Evolutionary conservation across 2,329 filamentous ascomycete genomes (phyloP).

Genomic region (Nigrospora oryzae): DNA sequence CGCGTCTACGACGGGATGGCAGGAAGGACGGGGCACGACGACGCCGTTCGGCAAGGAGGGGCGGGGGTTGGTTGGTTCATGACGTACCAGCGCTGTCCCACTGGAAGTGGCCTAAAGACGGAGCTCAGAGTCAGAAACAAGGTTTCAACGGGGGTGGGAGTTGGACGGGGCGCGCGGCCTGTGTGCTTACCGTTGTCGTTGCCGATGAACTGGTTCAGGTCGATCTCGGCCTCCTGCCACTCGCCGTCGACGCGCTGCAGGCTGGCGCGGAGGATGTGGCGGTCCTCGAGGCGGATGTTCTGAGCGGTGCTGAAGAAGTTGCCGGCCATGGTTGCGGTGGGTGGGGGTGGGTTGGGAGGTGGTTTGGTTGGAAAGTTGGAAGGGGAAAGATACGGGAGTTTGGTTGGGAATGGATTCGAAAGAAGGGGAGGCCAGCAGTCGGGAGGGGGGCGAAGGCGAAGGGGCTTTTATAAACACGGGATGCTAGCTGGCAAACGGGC

Average conservation of each 20-base stretch:
- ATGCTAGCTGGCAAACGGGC: too few species aligned
- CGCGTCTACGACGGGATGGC: too few species aligned
- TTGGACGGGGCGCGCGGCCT: too few species aligned
- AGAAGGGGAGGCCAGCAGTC: too few species aligned
- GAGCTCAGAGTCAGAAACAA: not conserved
- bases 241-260: slow-evolving; percentile 33
- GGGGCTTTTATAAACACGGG: too few species aligned
- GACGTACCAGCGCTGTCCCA: slow-evolving; percentile 9
- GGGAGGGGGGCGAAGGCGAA: too few species aligned
- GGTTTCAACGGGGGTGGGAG: too few species aligned
- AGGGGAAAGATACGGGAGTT: too few species aligned
- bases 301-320: slow-evolving; percentile 38
- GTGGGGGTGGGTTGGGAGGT: too few species aligned
- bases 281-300: slow-evolving; percentile 39
- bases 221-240: slow-evolving; percentile 31
- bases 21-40: not conserved
- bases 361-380: too few species aligned
- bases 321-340: too few species aligned
- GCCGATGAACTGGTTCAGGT: slow-evolving; percentile 41
- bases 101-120: slow-evolving; percentile 6
- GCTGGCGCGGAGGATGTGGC: slow-evolving; percentile 35
- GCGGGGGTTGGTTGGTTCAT: not conserved
- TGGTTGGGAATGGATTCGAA: too few species aligned
- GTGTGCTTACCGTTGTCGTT: slow-evolving; percentile 38
- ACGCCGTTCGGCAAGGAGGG: not conserved